These are phyloP conservation scores for Triticum dicoccoides DNA, from an alignment of 176 grass and related monocot genomes.

Conservation along the genomic window DNA sequence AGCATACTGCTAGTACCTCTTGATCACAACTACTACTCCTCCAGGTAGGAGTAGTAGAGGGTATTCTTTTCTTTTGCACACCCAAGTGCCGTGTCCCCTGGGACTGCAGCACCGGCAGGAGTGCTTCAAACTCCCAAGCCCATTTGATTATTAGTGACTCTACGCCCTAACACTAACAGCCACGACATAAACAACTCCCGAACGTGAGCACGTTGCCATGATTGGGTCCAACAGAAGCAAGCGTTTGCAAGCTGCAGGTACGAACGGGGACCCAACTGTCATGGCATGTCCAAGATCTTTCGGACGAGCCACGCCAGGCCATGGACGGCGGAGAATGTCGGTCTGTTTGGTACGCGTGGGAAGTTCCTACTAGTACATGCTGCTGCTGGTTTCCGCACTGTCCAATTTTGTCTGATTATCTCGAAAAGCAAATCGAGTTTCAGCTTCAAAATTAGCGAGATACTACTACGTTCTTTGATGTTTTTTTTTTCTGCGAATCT, in stretches of 20 bases:
- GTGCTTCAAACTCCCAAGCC: constrained; percentile 25
- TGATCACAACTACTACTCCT: constrained; percentile 3
- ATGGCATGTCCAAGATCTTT: no score
- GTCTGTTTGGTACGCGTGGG: no score
- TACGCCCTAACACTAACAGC: neutral
- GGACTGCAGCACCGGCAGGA: constrained; percentile 29
- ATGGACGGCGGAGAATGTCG: no score
- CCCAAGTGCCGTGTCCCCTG: constrained; percentile 44
- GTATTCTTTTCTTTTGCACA: neutral
- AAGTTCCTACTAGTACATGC: no score
- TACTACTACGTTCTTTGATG: neutral
- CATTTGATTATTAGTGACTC: neutral
- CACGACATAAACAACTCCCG: neutral
- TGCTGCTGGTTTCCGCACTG: no score
- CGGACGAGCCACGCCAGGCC: no score
- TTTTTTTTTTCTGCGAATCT: neutral
- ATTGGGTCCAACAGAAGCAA: neutral
- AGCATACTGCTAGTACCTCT: neutral
- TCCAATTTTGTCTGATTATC: no score
- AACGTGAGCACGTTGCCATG: constrained; percentile 8
- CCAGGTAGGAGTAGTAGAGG: neutral
- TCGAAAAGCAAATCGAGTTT: neutral
- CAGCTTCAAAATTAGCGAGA: neutral
- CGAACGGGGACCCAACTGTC: neutral
- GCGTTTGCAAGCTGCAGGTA: neutral